Base-by-base conservation (phyloP, 225 moss, liverwort and hornwort genomes). In the Pseudoscleropodium purum region DNA sequence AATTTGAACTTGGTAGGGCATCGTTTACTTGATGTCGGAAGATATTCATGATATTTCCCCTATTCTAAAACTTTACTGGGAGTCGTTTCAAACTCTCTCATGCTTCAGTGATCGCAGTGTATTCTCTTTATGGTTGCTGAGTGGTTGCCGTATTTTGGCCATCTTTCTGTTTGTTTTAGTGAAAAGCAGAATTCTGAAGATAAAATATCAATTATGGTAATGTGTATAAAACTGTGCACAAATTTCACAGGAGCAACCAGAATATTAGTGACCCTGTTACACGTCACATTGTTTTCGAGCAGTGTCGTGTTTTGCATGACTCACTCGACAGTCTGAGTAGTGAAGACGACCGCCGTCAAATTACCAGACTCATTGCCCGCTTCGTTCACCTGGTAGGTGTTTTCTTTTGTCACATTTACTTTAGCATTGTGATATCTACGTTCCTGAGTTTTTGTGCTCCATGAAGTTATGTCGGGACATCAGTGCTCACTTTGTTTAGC, bases 251-350 rank as follows among this genome's bases (percentile, higher is more conserved):
- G 95, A 95, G 90, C 90, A 96, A 96, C 79, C 93, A 93, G 88
- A 95, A 92, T 80, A 90, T 99, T 39, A 94, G 85, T 63, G 97
- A 99, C 89, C 97, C 99, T 84, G 95, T 99, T 54, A 96, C 97
- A 67, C 93, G 95, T 69, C 99, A 99, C 94, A 97, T 97, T 87
- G 92, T 97, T 65, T 99, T 99, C 91, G 99, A 99, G 90, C 95
- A 95, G 89, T 94, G 98, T 86, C 97, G 96, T 82, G 93, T 97
- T 92, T 89, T 99, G 69, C 97, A 99, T 91, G 99, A 97, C 84
- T 99, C 99, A 31, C 95, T 97, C 59, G 99, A 99, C 91, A 99
- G 99, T 91, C 90, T 99, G 85, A 99, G 99, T 91, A 99, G 99
- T 91, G 99, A 99, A 88, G 99, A 99, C 79, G 97, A 99, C 91